Base-by-base conservation (phyloP, 257 asterid genomes). In the Anisodus acutangulus region DNA sequence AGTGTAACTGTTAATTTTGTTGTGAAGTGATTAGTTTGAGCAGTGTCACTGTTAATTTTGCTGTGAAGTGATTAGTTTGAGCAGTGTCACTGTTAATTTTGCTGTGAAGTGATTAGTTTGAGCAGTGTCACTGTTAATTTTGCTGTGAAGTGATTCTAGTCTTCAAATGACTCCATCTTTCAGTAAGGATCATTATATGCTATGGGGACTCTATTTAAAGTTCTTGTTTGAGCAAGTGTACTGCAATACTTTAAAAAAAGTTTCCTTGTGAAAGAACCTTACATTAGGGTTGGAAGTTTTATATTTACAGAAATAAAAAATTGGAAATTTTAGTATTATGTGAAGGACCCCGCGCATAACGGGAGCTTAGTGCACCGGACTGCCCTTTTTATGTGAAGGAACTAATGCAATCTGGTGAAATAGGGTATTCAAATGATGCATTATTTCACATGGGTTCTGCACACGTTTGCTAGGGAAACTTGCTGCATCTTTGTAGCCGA, bases 201-300 rank as follows among this genome's bases (percentile, higher is more conserved):
- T 4, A 35, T 2, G 72, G 66, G 31, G 31, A 59, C 31, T 17
- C 9, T 59, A 59, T 16, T 59, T 59, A 35, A 4, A 35, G 43
- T 31, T 31, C 9, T 66, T 66, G 72, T 31, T 66, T 15, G 6
- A 63, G 68, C 9, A 64, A 64, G 70, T 26, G 39, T 4, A 26
- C 8, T 64, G 70, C 16, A 26, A 4, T 26, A 22, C 43, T 49
- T 74, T 31, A 31, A 22, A 74, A 49, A 22, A 22, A 3, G 22
- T 41, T 74, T 74, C 81, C 81, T 22, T 74, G 16, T 49, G 62
- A 74, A 19, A 6, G 81, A 74, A 3, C 22, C 62, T 74, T 49
- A 74, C 81, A 22, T 39, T 22, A 74, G 22, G 26, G 26, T 17
- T 76, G 62, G 64, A 26, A 53, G 31, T 26, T 51, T 69, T 26